Evolutionary conservation across 2,329 filamentous ascomycete species (phyloP).

Genomic region (Pseudonectria buxi): DNA sequence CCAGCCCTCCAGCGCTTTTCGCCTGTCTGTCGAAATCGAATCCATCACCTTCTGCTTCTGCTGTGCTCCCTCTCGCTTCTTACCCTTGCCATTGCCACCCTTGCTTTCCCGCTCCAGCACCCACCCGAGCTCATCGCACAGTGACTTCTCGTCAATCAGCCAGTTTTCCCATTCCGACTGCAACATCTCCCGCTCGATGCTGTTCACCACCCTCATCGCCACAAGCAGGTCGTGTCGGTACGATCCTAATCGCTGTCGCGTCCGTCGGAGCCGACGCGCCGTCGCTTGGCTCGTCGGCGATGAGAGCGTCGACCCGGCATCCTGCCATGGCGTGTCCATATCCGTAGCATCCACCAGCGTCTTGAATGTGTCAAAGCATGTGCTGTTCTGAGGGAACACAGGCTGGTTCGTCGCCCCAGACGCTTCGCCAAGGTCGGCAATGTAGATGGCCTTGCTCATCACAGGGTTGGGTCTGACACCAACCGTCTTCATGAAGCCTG

Average conservation of each 20-base stretch:
- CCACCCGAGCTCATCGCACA: slow-evolving; percentile 59
- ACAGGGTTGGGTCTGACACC: slow-evolving; percentile 71
- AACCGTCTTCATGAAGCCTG: slow-evolving; percentile 71
- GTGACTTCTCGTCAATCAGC: slow-evolving; percentile 69
- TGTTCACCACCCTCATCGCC: slow-evolving; percentile 83
- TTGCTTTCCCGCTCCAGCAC: slow-evolving; percentile 32
- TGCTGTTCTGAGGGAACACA: slow-evolving; percentile 40
- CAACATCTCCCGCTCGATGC: slow-evolving; percentile 78
- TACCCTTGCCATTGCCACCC: slow-evolving; percentile 9
- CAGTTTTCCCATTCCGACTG: slow-evolving; percentile 90
- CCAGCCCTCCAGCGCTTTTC: slow-evolving; percentile 40
- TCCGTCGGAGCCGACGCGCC: slow-evolving; percentile 63
- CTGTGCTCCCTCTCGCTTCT: slow-evolving; percentile 15
- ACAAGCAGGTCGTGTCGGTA: slow-evolving; percentile 90
- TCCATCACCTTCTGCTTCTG: slow-evolving; percentile 27
- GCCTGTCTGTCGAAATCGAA: slow-evolving; percentile 23
- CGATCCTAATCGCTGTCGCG: slow-evolving; percentile 73
- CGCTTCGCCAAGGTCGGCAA: slow-evolving; percentile 70
- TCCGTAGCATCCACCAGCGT: slow-evolving; percentile 52
- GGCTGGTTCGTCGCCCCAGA: slow-evolving; percentile 30
- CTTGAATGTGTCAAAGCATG: slow-evolving; percentile 56
- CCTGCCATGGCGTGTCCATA: slow-evolving; percentile 49
- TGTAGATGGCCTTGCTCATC: slow-evolving; percentile 81
- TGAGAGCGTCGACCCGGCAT: slow-evolving; percentile 41
- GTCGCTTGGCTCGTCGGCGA: slow-evolving; percentile 45